Conservation (phyloP, 1,284 basidiomycete species). For the Puccinia polysora region DNA sequence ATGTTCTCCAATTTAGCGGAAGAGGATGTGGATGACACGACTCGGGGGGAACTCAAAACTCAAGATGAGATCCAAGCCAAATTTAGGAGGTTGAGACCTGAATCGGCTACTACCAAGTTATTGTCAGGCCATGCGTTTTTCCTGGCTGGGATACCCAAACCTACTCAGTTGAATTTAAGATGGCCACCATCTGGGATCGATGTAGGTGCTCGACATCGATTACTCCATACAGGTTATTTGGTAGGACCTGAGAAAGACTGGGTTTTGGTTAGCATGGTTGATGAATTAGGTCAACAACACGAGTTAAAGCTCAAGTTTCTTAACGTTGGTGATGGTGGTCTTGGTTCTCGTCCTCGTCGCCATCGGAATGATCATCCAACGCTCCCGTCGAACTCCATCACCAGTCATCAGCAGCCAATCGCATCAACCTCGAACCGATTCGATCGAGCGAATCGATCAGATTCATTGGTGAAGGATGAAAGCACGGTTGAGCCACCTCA, state of each 20-base stretch:
- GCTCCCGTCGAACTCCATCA: no score
- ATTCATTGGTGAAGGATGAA: no score
- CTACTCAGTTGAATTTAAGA: conserved; percentile 21
- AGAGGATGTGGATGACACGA: no score
- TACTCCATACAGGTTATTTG: conserved; percentile 21
- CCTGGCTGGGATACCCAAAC: conserved; percentile 18
- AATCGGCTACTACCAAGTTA: background rate
- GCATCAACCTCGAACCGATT: no score
- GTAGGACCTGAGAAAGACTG: background rate
- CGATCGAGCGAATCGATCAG: no score
- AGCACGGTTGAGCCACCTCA: no score
- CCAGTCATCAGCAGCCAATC: no score
- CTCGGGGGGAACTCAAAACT: no score
- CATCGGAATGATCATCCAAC: no score
- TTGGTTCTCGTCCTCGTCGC: no score
- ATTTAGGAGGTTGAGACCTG: background rate
- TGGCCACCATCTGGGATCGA: conserved; percentile 32
- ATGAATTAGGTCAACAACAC: conserved; percentile 32
- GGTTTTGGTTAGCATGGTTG: conserved; percentile 16
- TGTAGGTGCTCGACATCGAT: conserved; percentile 14
- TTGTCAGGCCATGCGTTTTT: conserved; percentile 27
- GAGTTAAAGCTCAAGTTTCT: conserved; percentile 18
- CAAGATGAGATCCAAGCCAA: background rate
- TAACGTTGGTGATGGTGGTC: background rate
- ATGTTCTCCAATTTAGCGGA: no score